These are phyloP conservation scores for Penicillium steckii DNA, from an alignment of 495 filamentous ascomycete genomes.

Conservation along the genomic window DNA sequence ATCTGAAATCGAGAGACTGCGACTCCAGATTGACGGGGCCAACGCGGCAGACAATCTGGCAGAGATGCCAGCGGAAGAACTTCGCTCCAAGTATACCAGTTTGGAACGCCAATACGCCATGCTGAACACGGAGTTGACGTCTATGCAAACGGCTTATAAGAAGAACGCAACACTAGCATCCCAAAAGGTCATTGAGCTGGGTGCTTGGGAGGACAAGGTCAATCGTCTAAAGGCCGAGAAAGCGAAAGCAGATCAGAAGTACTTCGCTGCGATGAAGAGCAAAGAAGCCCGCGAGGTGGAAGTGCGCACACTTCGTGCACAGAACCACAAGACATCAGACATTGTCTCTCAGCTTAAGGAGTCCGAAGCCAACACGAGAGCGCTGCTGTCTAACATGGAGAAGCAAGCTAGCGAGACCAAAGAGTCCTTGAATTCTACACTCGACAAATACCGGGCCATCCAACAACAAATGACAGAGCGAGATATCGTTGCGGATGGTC, in stretches of 20 bases:
- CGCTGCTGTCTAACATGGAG: constrained; percentile 77
- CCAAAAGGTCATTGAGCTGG: constrained; percentile 78
- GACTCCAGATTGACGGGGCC: constrained; percentile 48
- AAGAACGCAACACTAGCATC: constrained; percentile 79
- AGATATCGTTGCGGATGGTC: constrained; percentile 61
- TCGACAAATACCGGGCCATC: constrained; percentile 65
- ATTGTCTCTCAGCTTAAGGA: constrained; percentile 93
- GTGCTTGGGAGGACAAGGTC: constrained; percentile 74
- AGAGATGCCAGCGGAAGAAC: constrained; percentile 58
- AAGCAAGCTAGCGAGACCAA: constrained; percentile 83
- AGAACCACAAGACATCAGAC: constrained; percentile 88
- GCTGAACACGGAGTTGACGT: constrained; percentile 81
- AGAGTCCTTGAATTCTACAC: constrained; percentile 65
- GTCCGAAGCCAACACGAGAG: constrained; percentile 60
- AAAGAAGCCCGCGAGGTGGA: constrained; percentile 80
- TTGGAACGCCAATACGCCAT: constrained; percentile 76
- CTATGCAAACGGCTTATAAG: constrained; percentile 83
- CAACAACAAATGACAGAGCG: constrained; percentile 71
- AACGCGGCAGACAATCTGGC: constrained; percentile 40
- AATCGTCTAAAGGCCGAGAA: constrained; percentile 79
- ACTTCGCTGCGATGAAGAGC: constrained; percentile 90
- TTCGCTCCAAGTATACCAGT: constrained; percentile 68
- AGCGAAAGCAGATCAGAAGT: constrained; percentile 95
- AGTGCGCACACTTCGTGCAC: constrained; percentile 70
- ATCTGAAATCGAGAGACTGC: constrained; percentile 72